phyloP scores from a whole-genome alignment of 2,329 filamentous ascomycete genomes.

The Aspergillus sclerotialis region DNA sequence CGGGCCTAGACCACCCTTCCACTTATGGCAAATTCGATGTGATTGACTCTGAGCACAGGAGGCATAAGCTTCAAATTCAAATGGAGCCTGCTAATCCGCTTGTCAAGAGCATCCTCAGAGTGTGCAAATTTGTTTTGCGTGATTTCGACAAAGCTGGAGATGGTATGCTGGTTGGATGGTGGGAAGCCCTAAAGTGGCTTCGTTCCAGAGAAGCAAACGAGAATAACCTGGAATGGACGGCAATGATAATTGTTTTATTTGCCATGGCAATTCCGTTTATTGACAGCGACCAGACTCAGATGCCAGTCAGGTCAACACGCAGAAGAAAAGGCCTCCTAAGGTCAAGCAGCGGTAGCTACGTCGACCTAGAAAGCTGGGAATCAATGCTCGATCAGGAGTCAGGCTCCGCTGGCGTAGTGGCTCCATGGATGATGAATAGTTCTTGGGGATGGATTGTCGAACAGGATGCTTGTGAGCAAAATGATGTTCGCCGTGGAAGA shows the following conservation, averaged over 20 bases:
- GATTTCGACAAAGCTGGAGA: slow-evolving; percentile 50
- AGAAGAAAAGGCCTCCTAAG: slow-evolving; percentile 39
- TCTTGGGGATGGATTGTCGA: slow-evolving; percentile 69
- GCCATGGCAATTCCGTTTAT: slow-evolving; percentile 57
- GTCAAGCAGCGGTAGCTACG: slow-evolving; percentile 43
- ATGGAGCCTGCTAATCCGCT: slow-evolving; percentile 60
- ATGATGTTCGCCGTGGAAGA: slow-evolving; percentile 8
- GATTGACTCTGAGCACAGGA: slow-evolving; percentile 53
- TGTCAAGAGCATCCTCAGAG: slow-evolving; percentile 53
- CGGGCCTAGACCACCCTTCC: slow-evolving; percentile 53
- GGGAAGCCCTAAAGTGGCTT: slow-evolving; percentile 67
- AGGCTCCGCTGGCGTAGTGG: slow-evolving; percentile 31
- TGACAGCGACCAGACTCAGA: slow-evolving; percentile 24
- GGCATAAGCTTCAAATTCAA: slow-evolving; percentile 62
- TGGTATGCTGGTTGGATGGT: slow-evolving; percentile 62
- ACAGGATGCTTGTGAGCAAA: slow-evolving; percentile 37
- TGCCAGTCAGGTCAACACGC: slow-evolving; percentile 28
- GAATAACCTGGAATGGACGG: slow-evolving; percentile 61
- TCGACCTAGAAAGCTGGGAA: slow-evolving; percentile 42
- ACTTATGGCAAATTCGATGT: slow-evolving; percentile 59
- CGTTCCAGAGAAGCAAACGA: slow-evolving; percentile 40
- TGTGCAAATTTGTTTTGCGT: slow-evolving; percentile 59
- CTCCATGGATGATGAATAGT: slow-evolving; percentile 48
- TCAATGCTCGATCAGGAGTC: slow-evolving; percentile 43
- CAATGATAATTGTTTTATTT: slow-evolving; percentile 57